phyloP scores from a whole-genome alignment of 768 basidiomycete species.

The Dioszegia hungarica region DNA sequence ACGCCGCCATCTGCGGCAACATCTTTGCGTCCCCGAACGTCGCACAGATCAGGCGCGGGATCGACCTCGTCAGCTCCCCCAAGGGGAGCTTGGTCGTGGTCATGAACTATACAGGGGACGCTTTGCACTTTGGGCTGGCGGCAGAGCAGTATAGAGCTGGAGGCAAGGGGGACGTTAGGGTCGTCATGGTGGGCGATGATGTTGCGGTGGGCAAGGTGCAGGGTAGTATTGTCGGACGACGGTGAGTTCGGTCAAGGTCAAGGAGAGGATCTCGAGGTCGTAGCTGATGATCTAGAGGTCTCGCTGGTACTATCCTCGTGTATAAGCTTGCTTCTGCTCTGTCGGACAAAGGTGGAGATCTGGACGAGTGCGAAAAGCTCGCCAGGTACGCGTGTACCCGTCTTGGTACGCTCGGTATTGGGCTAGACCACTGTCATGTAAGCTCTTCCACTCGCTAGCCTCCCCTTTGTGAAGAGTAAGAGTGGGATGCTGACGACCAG shows the following conservation, averaged over 20 bases:
- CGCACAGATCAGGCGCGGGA: conserved; percentile 72
- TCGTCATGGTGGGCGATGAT: conserved; percentile 51
- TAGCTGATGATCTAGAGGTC: conserved; percentile 27
- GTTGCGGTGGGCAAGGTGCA: conserved; percentile 50
- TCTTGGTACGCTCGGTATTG: conserved; percentile 50
- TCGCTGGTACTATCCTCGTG: conserved; percentile 51
- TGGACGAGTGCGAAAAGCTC: conserved; percentile 47
- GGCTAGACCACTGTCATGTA: conserved; percentile 51
- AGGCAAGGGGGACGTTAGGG: conserved; percentile 42
- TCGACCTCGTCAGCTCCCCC: conserved; percentile 57
- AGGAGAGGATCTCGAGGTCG: background rate
- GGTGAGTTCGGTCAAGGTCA: conserved; percentile 26
- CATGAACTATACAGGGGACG: conserved; percentile 50
- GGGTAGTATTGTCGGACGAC: conserved; percentile 51
- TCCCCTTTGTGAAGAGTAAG: too few species aligned
- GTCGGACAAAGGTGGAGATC: conserved; percentile 41
- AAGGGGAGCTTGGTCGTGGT: conserved; percentile 44
- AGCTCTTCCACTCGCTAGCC: conserved; percentile 8
- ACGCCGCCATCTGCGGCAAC: conserved; percentile 78
- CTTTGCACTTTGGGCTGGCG: conserved; percentile 51
- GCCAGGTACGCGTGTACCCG: conserved; percentile 39
- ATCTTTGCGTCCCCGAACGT: conserved; percentile 88
- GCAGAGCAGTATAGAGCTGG: conserved; percentile 42
- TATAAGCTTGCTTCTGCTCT: conserved; percentile 51
- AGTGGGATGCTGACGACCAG: background rate